Percentiles rank a stretch among this genome's conserved stretches.
Evolutionary conservation across 768 basidiomycete species (phyloP).

Genomic region (Cystofilobasidium ferigula): DNA sequence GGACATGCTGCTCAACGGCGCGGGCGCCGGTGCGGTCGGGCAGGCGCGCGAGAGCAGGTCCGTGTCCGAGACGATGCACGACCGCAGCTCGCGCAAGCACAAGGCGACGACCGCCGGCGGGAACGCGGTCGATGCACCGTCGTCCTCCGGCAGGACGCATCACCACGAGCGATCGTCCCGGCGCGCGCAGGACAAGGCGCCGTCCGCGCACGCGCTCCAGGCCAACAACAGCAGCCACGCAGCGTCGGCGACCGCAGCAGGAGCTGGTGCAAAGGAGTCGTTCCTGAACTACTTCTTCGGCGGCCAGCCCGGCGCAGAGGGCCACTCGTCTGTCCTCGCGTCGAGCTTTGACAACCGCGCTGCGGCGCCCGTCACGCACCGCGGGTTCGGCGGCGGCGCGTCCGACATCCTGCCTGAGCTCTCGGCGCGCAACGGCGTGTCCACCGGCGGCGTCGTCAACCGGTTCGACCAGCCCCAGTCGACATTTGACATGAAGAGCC

Average conservation of each 20-base stretch:
- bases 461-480: slow-evolving; percentile 43
- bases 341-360: slow-evolving; percentile 4
- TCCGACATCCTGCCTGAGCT: slow-evolving; percentile 22
- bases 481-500: slow-evolving; percentile 96
- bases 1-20: slow-evolving; percentile 23
- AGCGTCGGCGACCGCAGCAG: background rate
- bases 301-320: slow-evolving; percentile 46
- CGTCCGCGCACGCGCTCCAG: slow-evolving; percentile 27
- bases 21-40: no score
- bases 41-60: slow-evolving; percentile 53
- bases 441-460: slow-evolving; percentile 18
- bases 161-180: slow-evolving; percentile 38
- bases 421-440: background rate
- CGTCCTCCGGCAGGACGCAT: slow-evolving; percentile 32
- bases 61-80: slow-evolving; percentile 64
- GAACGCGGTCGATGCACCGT: background rate
- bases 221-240: background rate
- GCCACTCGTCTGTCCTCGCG: slow-evolving; percentile 10
- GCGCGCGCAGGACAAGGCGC: slow-evolving; percentile 27
- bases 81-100: slow-evolving; percentile 51
- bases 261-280: slow-evolving; percentile 47
- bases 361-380: background rate
- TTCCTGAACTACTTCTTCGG: slow-evolving; percentile 99
- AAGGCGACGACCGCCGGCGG: background rate
- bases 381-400: slow-evolving; percentile 15